A percentile compares a stretch with the other conserved stretches of the same genome.
Evolutionary conservation across 2,329 filamentous ascomycete species (phyloP).

Genomic region (Thelonectria olida): DNA sequence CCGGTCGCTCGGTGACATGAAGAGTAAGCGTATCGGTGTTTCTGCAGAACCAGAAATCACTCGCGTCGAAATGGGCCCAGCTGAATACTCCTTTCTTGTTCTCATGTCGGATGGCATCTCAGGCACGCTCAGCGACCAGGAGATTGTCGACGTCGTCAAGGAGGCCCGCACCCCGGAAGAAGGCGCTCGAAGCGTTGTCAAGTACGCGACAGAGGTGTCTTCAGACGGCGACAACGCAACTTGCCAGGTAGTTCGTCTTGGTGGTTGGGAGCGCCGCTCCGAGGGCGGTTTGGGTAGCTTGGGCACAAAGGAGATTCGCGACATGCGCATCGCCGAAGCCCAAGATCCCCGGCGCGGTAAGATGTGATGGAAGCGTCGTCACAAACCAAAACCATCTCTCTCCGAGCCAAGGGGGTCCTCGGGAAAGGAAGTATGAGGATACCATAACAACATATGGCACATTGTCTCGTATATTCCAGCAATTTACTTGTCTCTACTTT

Average conservation of each 20-base stretch:
- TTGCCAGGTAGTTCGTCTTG: constrained; percentile 72
- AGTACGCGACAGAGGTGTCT: constrained; percentile 88
- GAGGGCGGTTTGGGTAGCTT: constrained; percentile 91
- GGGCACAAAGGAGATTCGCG: constrained; percentile 90
- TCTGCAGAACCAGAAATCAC: constrained; percentile 92
- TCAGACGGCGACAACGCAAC: constrained; percentile 74
- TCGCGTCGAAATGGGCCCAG: constrained; percentile 80
- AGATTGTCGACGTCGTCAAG: constrained; percentile 95
- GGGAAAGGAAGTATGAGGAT: too few relatives aligned
- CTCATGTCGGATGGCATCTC: constrained; percentile 90
- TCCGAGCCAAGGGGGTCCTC: too few relatives aligned
- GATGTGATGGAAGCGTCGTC: constrained; percentile 42
- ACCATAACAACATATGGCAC: constrained; percentile 13
- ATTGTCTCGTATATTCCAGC: constrained; percentile 17
- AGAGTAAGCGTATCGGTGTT: constrained; percentile 90
- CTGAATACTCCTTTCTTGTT: constrained; percentile 89
- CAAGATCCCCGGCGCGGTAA: constrained; percentile 80
- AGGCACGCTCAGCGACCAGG: constrained; percentile 87
- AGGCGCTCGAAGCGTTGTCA: constrained; percentile 80
- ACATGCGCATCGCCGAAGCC: constrained; percentile 83
- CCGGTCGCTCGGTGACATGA: constrained; percentile 92
- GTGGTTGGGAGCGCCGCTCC: constrained; percentile 75
- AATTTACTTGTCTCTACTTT: constrained; percentile 14
- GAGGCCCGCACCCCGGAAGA: constrained; percentile 92
- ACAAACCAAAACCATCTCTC: background rate